Conservation (phyloP, 768 basidiomycete genomes). For the Lentinula sp. region DNA sequence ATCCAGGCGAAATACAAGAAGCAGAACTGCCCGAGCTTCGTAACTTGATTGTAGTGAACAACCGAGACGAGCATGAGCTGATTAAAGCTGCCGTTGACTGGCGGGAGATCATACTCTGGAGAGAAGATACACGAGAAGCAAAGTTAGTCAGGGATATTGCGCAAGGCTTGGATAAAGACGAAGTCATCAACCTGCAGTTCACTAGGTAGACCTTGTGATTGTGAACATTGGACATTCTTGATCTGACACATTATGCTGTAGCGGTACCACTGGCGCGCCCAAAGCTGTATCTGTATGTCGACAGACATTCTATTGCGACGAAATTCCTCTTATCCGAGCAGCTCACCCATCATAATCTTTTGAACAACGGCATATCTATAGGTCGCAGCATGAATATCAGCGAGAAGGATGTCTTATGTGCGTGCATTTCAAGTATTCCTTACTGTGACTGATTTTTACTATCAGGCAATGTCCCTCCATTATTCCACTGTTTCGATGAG, state of each 20-base stretch:
- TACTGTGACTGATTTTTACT: conserved; percentile 1
- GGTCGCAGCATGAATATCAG: conserved; percentile 68
- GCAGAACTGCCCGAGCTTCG: conserved; percentile 54
- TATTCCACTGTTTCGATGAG: conserved; percentile 91
- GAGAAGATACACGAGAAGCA: conserved; percentile 41
- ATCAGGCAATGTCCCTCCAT: conserved; percentile 74
- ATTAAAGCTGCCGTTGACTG: conserved; percentile 59
- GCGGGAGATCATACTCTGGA: conserved; percentile 68
- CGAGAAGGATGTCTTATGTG: conserved; percentile 63
- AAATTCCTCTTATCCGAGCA: conserved; percentile 17
- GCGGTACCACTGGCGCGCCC: conserved; percentile 75
- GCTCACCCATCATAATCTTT: conserved; percentile 73
- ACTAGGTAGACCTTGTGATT: conserved; percentile 51
- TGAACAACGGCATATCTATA: conserved; percentile 72
- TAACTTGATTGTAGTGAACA: conserved; percentile 64
- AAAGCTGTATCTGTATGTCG: conserved; percentile 74
- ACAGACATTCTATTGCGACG: background rate
- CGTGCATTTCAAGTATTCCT: conserved; percentile 12
- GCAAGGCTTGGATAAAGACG: conserved; percentile 45
- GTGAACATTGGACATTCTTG: background rate
- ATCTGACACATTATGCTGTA: conserved; percentile 17
- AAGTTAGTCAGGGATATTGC: conserved; percentile 35
- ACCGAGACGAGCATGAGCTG: conserved; percentile 37
- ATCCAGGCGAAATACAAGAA: conserved; percentile 52
- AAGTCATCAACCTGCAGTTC: conserved; percentile 80